These are phyloP conservation scores for Penicillium sp. DNA, from an alignment of 2,329 filamentous ascomycete species.

Conservation along the genomic window DNA sequence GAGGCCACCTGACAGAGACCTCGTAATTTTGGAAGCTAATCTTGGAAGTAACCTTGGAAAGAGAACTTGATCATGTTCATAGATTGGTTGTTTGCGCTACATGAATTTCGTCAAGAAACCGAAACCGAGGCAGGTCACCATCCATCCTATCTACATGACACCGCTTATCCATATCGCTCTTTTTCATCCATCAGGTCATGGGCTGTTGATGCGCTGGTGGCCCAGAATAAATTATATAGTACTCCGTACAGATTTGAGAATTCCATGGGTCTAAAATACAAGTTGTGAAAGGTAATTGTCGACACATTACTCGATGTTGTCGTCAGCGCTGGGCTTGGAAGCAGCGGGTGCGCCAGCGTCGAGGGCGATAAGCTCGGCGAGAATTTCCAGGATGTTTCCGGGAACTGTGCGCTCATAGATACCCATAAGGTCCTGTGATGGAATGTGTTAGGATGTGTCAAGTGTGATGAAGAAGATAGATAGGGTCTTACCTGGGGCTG, in stretches of 20 bases:
- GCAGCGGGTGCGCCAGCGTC: conserved; percentile 58
- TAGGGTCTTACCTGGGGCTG: conserved; percentile 55
- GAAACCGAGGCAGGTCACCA: background rate
- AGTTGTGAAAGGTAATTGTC: conserved; percentile 1
- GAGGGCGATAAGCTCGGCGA: conserved; percentile 96
- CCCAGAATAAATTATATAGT: conserved; percentile 9
- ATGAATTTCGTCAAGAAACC: background rate
- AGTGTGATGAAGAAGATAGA: background rate
- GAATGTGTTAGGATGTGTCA: background rate
- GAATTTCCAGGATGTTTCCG: conserved; percentile 93
- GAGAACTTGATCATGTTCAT: background rate
- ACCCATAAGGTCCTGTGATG: conserved; percentile 70
- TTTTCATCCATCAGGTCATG: background rate
- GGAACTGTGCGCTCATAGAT: conserved; percentile 99
- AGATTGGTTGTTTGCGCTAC: background rate
- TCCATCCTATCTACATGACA: background rate
- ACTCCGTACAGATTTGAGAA: conserved; percentile 9
- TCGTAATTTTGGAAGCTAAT: too few relatives aligned
- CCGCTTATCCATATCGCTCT: background rate
- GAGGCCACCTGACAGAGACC: too few relatives aligned
- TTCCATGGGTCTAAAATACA: conserved; percentile 13
- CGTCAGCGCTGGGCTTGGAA: conserved; percentile 26
- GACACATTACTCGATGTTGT: conserved; percentile 39
- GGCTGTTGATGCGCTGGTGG: background rate
- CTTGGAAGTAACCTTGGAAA: too few relatives aligned